Evolutionary conservation across 2,329 filamentous ascomycete genomes (phyloP).

Genomic region (Macroventuria anomochaeta): DNA sequence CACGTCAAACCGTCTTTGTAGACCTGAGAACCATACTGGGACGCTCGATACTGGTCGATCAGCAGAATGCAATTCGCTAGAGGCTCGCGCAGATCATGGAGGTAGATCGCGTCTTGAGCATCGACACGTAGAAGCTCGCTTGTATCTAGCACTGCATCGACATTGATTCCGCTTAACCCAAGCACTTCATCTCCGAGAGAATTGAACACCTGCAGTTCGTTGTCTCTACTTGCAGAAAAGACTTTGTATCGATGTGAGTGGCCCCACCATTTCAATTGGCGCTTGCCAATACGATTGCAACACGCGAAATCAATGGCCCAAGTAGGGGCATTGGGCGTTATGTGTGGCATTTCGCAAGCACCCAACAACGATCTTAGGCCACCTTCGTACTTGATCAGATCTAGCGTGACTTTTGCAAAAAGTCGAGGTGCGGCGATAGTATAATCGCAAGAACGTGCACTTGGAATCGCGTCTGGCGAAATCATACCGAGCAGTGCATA

Average conservation of each 20-base stretch:
- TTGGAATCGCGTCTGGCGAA: not conserved
- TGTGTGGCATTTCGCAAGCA: conserved; percentile 20
- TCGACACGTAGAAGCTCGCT: conserved; percentile 1
- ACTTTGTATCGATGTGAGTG: conserved; percentile 25
- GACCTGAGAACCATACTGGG: rapidly evolving
- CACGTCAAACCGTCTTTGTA: conserved; percentile 12
- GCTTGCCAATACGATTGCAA: conserved; percentile 20
- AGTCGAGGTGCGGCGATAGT: conserved; percentile 1
- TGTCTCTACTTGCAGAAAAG: conserved; percentile 12
- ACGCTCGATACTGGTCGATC: not conserved
- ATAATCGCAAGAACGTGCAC: conserved; percentile 18
- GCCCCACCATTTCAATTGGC: conserved; percentile 29
- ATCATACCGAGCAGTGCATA: conserved; percentile 31
- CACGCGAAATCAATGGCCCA: conserved; percentile 30
- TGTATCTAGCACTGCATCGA: conserved; percentile 13
- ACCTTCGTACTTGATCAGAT: conserved; percentile 19
- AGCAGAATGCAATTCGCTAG: not conserved
- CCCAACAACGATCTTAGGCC: conserved; percentile 21
- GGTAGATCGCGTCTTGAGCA: not conserved
- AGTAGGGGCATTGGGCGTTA: conserved; percentile 7
- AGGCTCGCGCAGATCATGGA: not conserved
- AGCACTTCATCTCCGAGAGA: not conserved
- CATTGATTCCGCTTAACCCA: not conserved
- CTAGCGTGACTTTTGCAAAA: conserved; percentile 20
- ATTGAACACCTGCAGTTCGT: not conserved